These are phyloP conservation scores for Xylariales sp. DNA, from an alignment of 2,329 filamentous ascomycete genomes.

Conservation along the genomic window DNA sequence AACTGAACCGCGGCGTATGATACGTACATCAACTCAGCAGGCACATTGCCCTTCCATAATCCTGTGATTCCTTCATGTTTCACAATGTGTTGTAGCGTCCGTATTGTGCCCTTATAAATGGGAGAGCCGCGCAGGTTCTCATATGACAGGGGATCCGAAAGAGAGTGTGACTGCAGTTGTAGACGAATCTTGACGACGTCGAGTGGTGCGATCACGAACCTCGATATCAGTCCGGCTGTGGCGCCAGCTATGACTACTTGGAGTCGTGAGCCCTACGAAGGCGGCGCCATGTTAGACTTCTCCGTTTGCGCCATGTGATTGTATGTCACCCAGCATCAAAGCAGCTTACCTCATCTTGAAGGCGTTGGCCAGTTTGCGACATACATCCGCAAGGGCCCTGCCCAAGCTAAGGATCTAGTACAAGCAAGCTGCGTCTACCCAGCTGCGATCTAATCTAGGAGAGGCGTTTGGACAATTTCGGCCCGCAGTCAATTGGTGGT, in stretches of 20 bases:
- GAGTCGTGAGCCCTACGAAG: conserved; percentile 62
- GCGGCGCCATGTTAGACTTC: conserved; percentile 17
- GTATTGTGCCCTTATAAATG: conserved; percentile 79
- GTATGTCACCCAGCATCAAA: not conserved
- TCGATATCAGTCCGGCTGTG: conserved; percentile 85
- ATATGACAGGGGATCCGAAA: conserved; percentile 76
- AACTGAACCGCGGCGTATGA: conserved; percentile 92
- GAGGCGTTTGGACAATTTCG: conserved; percentile 1
- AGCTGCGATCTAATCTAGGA: not conserved
- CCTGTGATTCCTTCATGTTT: conserved; percentile 83
- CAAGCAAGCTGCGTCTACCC: not conserved
- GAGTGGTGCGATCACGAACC: conserved; percentile 93
- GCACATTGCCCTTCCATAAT: conserved; percentile 98
- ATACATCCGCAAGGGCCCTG: conserved; percentile 55
- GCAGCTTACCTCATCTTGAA: conserved; percentile 68
- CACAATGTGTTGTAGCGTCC: conserved; percentile 81
- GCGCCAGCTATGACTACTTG: conserved; percentile 69
- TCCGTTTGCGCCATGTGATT: not conserved
- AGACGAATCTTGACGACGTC: conserved; percentile 98
- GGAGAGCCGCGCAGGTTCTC: conserved; percentile 59
- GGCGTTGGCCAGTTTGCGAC: conserved; percentile 58
- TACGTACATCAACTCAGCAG: conserved; percentile 93
- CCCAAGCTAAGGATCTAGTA: conserved; percentile 40
- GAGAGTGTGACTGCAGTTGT: conserved; percentile 89
- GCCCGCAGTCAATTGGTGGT: not conserved